Evolutionary conservation across 805 yeast species (phyloP), one percentile per base, ranked within the genome.

Genomic region (Suhomyces kilbournensis): DNA sequence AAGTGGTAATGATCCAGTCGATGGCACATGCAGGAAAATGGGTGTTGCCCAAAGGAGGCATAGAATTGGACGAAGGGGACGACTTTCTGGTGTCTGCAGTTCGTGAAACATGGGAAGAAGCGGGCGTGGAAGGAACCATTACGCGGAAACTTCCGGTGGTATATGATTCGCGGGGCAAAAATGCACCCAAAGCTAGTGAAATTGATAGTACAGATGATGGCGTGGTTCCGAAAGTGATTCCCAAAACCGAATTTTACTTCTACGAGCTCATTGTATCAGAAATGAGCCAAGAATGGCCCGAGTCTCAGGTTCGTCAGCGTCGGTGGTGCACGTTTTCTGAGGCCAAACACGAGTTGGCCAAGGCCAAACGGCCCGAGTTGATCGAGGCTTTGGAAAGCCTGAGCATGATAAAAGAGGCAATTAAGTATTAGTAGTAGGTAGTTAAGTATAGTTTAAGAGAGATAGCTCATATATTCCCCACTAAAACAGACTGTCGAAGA

Each of bases 91-190:
- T 70, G 3, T 72, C 88, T 4, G 97, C 97, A 0, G 73, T 79
- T 15, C 76, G 99, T 53, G 99, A 94, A 65, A 89, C 96, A 0
- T 94, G 99, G 99, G 99, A 94, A 68, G 99, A 94, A 70, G 94
- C 96, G 0, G 99, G 99, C 0, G 88, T 88, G 22, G 80, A 79
- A 34, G 97, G 97, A 7, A 71, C 66, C 15, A 76, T 91, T 3
- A 61, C 74, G 3, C 60, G 64, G 40, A 75, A 76, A 53, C 70
- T 93, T 42, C 96, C 93, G 0, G 74, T 80, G 0, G 85, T 88
- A 23, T 80, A 79, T 46, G 97, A 92, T 55, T 63, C 67, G 44
- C 56, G 79, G 43, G 76, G 76, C 14, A 48, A 56, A 15, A 68
- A 69, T 56, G 77, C 78, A 0, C 78, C 78, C 5, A 65, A 70